A percentile compares a stretch with the other conserved stretches of the same genome.
Conservation (phyloP, 805 yeast genomes). For the Suhomyces vadensis region DNA sequence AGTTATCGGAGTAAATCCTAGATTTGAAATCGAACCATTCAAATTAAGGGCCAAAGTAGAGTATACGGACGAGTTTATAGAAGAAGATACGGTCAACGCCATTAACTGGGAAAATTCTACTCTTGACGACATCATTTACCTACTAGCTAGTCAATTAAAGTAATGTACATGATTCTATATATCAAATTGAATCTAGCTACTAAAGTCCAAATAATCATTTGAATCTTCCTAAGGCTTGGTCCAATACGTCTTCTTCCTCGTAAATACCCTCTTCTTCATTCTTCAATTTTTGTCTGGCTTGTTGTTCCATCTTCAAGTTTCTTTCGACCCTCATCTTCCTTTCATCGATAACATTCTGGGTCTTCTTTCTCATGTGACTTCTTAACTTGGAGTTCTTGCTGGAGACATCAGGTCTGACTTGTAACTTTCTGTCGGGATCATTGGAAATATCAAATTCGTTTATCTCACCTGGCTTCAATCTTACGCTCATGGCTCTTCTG, state of each 20-base stretch:
- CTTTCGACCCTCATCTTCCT: slow-evolving; percentile 75
- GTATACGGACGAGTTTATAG: slow-evolving; percentile 4
- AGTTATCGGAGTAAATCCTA: too few species aligned
- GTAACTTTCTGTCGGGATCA: slow-evolving; percentile 46
- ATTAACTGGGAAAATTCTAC: slow-evolving; percentile 25
- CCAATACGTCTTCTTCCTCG: slow-evolving; percentile 53
- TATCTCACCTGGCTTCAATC: slow-evolving; percentile 64
- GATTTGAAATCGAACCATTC: too few species aligned
- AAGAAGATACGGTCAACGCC: slow-evolving; percentile 17
- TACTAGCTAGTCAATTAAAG: neutral
- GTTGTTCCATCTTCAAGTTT: slow-evolving; percentile 73
- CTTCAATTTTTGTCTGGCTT: slow-evolving; percentile 55
- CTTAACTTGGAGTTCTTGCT: slow-evolving; percentile 85
- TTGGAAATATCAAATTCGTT: slow-evolving; percentile 38
- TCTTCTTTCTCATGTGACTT: slow-evolving; percentile 77
- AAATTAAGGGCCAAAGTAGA: too few species aligned
- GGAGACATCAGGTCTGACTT: slow-evolving; percentile 65
- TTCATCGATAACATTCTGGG: slow-evolving; percentile 81
- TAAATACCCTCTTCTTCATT: slow-evolving; percentile 47
- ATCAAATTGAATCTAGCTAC: too few species aligned
- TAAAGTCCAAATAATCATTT: too few species aligned
- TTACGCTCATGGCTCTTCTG: slow-evolving; percentile 58
- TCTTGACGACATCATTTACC: slow-evolving; percentile 19
- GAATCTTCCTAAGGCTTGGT: slow-evolving; percentile 53
- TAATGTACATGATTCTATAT: slow-evolving; percentile 2